A percentile compares a stretch with the other conserved stretches of the same genome.
phyloP scores from a whole-genome alignment of 345 rosid genomes.

The Ricinus communis region DNA sequence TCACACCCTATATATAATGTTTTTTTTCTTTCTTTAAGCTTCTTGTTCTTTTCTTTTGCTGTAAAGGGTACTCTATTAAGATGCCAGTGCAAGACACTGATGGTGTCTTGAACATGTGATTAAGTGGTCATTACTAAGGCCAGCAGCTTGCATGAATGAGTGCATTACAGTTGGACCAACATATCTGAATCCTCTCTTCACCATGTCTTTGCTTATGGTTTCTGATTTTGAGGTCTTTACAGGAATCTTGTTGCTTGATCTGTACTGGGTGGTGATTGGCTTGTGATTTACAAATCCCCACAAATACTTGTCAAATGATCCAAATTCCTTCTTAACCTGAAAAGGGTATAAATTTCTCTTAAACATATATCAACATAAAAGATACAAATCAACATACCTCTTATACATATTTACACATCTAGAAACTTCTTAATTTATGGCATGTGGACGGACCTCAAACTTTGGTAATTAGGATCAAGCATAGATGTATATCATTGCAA shows the following conservation, averaged over 20 bases:
- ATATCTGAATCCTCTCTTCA: constrained; percentile 56
- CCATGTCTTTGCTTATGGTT: constrained; percentile 68
- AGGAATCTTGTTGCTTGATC: constrained; percentile 53
- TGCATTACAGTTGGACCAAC: constrained; percentile 67
- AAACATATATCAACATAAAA: background rate
- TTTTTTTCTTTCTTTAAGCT: too few species aligned
- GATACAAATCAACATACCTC: background rate
- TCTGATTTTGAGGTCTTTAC: constrained; percentile 70
- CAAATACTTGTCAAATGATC: constrained; percentile 56
- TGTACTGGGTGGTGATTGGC: constrained; percentile 45
- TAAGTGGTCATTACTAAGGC: constrained; percentile 61
- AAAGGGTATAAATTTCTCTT: too few species aligned
- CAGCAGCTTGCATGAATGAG: constrained; percentile 73
- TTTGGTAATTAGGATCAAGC: too few species aligned
- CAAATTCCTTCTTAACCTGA: constrained; percentile 52
- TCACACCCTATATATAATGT: background rate
- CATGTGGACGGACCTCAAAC: too few species aligned
- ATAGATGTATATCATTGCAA: too few species aligned
- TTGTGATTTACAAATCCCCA: constrained; percentile 61
- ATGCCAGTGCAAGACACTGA: constrained; percentile 37
- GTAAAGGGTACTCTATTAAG: constrained; percentile 13
- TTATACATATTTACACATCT: too few species aligned
- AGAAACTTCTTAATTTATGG: too few species aligned
- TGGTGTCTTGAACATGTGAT: constrained; percentile 62
- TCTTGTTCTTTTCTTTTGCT: background rate